Evolutionary conservation across 129 eudicot species (phyloP).

Genomic region (Gnaphalium uliginosum): DNA sequence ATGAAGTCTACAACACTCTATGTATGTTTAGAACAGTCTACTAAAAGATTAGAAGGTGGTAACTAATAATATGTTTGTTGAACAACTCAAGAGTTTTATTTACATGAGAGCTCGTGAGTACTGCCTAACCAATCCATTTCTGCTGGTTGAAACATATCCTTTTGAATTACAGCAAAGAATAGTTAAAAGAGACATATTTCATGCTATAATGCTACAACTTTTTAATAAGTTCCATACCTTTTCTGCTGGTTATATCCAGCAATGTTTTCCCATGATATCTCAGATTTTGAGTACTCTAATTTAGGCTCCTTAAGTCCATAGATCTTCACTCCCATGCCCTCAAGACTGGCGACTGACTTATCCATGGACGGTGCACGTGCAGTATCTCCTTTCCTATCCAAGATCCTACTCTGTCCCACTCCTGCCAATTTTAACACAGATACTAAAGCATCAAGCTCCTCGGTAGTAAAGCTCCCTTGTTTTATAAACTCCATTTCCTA

Average conservation of each 20-base stretch:
- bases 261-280: constrained; percentile 90
- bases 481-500: constrained; percentile 98
- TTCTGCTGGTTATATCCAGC: constrained; percentile 92
- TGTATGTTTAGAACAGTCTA: neutral
- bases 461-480: constrained; percentile 62
- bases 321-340: constrained; percentile 87
- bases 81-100: neutral
- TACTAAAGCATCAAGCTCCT: constrained; percentile 88
- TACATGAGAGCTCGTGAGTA: neutral
- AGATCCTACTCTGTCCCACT: constrained; percentile 53
- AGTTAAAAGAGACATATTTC: neutral
- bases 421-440: constrained; percentile 75
- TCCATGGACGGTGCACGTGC: constrained; percentile 41
- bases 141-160: constrained; percentile 10
- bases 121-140: neutral
- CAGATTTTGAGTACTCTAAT: constrained; percentile 39
- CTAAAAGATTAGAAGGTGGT: neutral
- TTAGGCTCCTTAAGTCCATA: constrained; percentile 63
- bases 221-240: constrained; percentile 47
- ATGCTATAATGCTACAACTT: constrained; percentile 4
- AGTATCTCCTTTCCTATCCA: constrained; percentile 50
- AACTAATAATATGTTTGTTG: neutral
- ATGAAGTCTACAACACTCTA: neutral
- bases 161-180: neutral
- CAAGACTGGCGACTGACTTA: constrained; percentile 70